phyloP scores from a whole-genome alignment of 2,329 filamentous ascomycete species.

The Calonectria hawksworthii region DNA sequence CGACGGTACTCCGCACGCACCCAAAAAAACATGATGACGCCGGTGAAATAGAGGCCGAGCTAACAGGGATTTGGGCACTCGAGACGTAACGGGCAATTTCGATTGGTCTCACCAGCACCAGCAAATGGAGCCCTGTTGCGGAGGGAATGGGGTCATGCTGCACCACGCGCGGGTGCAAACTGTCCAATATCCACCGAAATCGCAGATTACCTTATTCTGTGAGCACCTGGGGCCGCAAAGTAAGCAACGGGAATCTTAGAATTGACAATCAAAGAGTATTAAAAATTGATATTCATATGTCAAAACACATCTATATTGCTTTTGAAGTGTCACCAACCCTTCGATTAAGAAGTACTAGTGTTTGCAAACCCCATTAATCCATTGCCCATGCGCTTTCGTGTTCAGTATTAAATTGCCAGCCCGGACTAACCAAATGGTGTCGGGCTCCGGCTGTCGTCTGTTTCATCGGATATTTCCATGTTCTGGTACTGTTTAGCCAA shows the following conservation, averaged over 20 bases:
- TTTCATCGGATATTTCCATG: neutral
- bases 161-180: neutral
- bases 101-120: neutral
- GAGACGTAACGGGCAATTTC: neutral
- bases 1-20: neutral
- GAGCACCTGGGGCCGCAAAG: too few species aligned
- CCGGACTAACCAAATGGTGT: neutral
- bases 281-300: neutral
- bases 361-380: neutral
- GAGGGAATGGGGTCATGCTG: neutral
- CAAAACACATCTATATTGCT: neutral
- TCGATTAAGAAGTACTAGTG: neutral
- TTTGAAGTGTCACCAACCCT: too few species aligned
- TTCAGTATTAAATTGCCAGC: neutral
- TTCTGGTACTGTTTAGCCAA: neutral
- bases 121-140: neutral
- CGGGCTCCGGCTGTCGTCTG: neutral
- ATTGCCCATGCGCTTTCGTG: neutral
- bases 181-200: neutral
- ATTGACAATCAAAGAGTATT: too few species aligned
- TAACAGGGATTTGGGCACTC: neutral
- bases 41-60: neutral
- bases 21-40: neutral
- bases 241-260: too few species aligned
- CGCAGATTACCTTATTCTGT: neutral